A percentile compares a stretch with the other conserved stretches of the same genome.
Conservation (phyloP, 2,329 filamentous ascomycete species). For the Remersonia thermophila region DNA sequence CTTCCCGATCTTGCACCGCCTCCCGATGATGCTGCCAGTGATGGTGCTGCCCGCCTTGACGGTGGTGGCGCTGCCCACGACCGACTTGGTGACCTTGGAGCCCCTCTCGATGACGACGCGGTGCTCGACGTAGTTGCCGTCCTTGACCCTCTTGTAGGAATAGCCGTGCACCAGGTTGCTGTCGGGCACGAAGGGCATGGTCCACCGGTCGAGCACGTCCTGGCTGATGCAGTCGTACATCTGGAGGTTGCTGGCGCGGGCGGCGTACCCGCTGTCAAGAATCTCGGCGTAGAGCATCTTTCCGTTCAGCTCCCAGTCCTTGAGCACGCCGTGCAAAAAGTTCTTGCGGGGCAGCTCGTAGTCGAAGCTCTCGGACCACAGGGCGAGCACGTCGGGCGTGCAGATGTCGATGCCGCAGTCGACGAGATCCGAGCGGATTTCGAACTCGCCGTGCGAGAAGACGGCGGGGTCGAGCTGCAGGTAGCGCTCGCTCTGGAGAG, state of each 20-base stretch:
- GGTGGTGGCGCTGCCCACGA: constrained; percentile 64
- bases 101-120: constrained; percentile 62
- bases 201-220: constrained; percentile 78
- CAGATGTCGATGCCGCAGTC: constrained; percentile 96
- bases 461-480: constrained; percentile 67
- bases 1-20: constrained; percentile 73
- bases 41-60: constrained; percentile 63
- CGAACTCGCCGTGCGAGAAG: constrained; percentile 62
- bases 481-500: constrained; percentile 50
- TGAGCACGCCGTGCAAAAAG: constrained; percentile 74
- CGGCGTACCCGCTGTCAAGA: constrained; percentile 70
- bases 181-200: constrained; percentile 80
- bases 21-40: constrained; percentile 67
- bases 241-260: constrained; percentile 71
- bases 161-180: constrained; percentile 72
- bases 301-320: constrained; percentile 93
- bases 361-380: constrained; percentile 95
- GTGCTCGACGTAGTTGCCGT: constrained; percentile 66
- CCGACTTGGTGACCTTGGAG: constrained; percentile 56
- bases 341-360: constrained; percentile 64
- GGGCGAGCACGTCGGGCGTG: constrained; percentile 82
- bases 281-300: constrained; percentile 94
- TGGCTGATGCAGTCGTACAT: constrained; percentile 82
- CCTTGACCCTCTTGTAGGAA: constrained; percentile 57
- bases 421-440: constrained; percentile 75